Conservation (phyloP, 2,329 filamentous ascomycete genomes). For the Colletotrichum tabaci region DNA sequence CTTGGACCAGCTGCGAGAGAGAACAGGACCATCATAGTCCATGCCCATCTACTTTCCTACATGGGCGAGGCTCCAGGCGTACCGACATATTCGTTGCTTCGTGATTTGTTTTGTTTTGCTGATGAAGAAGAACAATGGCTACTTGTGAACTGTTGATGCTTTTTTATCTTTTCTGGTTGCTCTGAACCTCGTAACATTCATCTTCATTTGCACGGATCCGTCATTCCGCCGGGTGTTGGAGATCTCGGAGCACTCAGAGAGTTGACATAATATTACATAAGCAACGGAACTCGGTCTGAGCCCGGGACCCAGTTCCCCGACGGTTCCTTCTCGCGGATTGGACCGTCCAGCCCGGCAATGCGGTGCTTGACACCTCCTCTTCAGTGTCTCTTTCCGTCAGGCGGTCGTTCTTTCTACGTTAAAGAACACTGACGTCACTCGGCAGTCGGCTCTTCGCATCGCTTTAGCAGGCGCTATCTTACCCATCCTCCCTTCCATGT, state of each 20-base stretch:
- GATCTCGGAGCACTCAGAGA: background rate
- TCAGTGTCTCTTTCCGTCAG: background rate
- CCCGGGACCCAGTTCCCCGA: slow-evolving; percentile 13
- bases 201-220: too few species aligned
- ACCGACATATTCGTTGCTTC: slow-evolving; percentile 48
- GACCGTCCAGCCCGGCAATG: background rate
- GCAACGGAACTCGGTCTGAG: background rate
- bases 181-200: too few species aligned
- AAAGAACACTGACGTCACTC: slow-evolving; percentile 35
- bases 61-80: slow-evolving; percentile 67
- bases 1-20: slow-evolving; percentile 58
- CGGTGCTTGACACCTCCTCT: too few species aligned
- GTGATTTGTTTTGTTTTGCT: background rate
- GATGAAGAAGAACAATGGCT: too few species aligned
- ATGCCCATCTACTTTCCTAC: slow-evolving; percentile 60
- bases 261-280: too few species aligned
- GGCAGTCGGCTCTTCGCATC: slow-evolving; percentile 18
- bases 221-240: background rate
- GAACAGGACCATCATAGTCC: slow-evolving; percentile 69
- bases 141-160: background rate
- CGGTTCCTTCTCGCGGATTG: background rate
- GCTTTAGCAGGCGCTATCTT: background rate
- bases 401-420: background rate
- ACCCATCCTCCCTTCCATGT: background rate
- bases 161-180: too few species aligned